Evolutionary conservation across 371 early-diverging fungal species (phyloP).

Genomic region (Mucor sp.): DNA sequence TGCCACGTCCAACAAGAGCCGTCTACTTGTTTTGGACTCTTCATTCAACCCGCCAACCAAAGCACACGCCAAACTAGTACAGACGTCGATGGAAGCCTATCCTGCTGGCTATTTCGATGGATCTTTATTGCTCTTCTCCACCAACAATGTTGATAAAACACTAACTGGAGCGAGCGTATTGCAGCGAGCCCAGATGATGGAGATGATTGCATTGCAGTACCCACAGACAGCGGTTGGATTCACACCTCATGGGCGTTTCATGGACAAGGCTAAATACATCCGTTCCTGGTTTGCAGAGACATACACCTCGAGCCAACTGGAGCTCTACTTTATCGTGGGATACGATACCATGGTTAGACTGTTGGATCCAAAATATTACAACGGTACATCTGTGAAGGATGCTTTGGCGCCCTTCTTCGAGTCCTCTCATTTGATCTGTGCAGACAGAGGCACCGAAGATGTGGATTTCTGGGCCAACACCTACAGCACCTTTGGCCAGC

Average conservation of each 20-base stretch:
- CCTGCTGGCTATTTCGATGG: constrained; percentile 39
- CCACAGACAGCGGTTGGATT: constrained; percentile 46
- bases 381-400: constrained; percentile 26
- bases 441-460: constrained; percentile 41
- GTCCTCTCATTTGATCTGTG: constrained; percentile 44
- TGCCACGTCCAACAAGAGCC: background rate
- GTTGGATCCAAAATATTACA: constrained; percentile 66
- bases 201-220: constrained; percentile 36
- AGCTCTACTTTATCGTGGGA: constrained; percentile 64
- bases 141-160: constrained; percentile 62
- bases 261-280: constrained; percentile 59
- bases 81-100: constrained; percentile 22
- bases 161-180: constrained; percentile 49
- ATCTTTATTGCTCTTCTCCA: constrained; percentile 54
- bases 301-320: constrained; percentile 15
- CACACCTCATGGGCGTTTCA: constrained; percentile 57
- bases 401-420: constrained; percentile 55
- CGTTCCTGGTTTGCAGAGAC: constrained; percentile 8
- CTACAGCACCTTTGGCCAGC: background rate
- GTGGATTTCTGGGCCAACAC: constrained; percentile 23
- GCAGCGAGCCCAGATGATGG: constrained; percentile 61
- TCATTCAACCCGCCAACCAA: constrained; percentile 72
- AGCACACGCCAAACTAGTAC: constrained; percentile 57
- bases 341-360: constrained; percentile 63
- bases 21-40: constrained; percentile 57